Evolutionary conservation across 345 rosid species (phyloP).

Genomic region (Gossypium longicalyx): DNA sequence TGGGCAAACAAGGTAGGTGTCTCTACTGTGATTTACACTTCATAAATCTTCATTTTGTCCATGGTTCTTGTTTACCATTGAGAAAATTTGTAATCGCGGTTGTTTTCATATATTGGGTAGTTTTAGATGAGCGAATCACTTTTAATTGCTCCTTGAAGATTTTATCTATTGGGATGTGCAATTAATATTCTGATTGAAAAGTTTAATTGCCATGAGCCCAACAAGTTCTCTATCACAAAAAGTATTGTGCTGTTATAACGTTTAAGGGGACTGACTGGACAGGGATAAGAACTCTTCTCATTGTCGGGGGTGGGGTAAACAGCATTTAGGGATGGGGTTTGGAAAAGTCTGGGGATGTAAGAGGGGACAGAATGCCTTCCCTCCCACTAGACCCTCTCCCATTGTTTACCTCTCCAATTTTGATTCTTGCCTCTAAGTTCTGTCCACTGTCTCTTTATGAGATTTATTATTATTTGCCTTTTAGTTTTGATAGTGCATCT

Average conservation of each 20-base stretch:
- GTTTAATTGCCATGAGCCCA: not conserved
- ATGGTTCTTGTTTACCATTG: not conserved
- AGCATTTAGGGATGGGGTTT: not conserved
- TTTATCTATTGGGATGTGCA: not conserved
- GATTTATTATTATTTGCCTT: not conserved
- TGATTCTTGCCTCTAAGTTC: not conserved
- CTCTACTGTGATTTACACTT: not conserved
- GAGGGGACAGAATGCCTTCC: not conserved
- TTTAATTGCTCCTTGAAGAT: not conserved
- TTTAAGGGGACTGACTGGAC: not conserved
- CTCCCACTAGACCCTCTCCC: slow-evolving; percentile 9
- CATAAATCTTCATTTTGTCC: not conserved
- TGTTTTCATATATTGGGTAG: not conserved
- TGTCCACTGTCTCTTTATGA: not conserved
- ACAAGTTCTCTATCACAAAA: not conserved
- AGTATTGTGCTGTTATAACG: not conserved
- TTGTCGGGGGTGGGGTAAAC: not conserved
- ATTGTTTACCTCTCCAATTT: not conserved
- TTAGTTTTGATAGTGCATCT: not conserved
- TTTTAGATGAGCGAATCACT: not conserved
- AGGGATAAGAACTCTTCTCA: not conserved
- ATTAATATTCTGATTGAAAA: not conserved
- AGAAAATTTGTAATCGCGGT: not conserved
- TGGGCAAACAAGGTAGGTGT: slow-evolving; percentile 85
- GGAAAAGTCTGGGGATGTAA: not conserved